Evolutionary conservation across 2,329 filamentous ascomycete species (phyloP).

Genomic region (Xylariomycetidae sp.): DNA sequence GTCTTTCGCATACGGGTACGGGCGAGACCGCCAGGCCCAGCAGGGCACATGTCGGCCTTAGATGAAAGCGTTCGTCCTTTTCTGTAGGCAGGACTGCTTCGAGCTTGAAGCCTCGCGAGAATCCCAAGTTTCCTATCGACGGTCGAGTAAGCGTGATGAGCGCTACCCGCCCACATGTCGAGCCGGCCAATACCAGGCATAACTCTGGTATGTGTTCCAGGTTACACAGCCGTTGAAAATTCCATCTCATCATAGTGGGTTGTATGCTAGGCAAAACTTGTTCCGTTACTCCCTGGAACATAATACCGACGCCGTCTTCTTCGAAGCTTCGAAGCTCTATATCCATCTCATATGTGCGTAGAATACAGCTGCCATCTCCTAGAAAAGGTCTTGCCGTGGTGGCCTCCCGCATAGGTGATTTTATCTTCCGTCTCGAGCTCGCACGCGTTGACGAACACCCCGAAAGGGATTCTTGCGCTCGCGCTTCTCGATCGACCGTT

Average conservation of each 20-base stretch:
- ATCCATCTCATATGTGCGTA: slow-evolving; percentile 46
- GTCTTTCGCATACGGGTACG: slow-evolving; percentile 43
- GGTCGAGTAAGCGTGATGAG: slow-evolving; percentile 57
- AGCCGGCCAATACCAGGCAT: slow-evolving; percentile 63
- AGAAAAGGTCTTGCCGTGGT: no score
- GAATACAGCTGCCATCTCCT: slow-evolving; percentile 28
- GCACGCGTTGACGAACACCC: no score
- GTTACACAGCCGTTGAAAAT: slow-evolving; percentile 56
- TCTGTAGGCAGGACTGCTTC: slow-evolving; percentile 47
- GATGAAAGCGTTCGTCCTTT: slow-evolving; percentile 38
- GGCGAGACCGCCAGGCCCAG: slow-evolving; percentile 66
- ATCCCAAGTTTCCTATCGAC: slow-evolving; percentile 16
- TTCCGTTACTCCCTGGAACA: slow-evolving; percentile 26
- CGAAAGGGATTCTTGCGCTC: no score
- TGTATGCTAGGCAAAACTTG: slow-evolving; percentile 26
- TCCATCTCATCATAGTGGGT: slow-evolving; percentile 14
- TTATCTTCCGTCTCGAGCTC: no score
- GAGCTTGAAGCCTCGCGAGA: slow-evolving; percentile 45
- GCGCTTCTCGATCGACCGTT: no score
- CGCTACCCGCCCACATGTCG: slow-evolving; percentile 60
- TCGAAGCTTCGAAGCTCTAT: slow-evolving; percentile 38
- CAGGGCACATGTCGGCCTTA: slow-evolving; percentile 47
- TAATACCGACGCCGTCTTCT: slow-evolving; percentile 23
- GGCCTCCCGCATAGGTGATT: no score
- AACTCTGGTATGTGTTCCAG: slow-evolving; percentile 63